These are phyloP conservation scores for Blastobotrys ciferrii DNA, from an alignment of 1,139 yeast genomes.

Conservation along the genomic window DNA sequence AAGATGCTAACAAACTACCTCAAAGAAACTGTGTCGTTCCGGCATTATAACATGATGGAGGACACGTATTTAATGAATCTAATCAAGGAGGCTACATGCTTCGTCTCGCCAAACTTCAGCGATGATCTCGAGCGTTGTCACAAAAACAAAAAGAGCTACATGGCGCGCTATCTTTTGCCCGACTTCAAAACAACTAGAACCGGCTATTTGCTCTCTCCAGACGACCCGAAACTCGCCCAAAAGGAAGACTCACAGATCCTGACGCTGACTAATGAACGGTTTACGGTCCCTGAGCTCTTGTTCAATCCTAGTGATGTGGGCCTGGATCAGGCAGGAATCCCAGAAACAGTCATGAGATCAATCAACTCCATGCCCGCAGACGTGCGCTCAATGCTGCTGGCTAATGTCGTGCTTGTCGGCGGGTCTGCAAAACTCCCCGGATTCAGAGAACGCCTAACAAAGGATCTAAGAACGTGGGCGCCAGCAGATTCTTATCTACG, in stretches of 20 bases:
- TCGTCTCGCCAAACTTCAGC: constrained; percentile 65
- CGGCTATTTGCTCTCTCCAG: constrained; percentile 55
- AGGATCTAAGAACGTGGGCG: constrained; percentile 36
- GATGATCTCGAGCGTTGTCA: constrained; percentile 46
- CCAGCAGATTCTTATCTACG: constrained; percentile 44
- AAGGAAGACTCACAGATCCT: constrained; percentile 52
- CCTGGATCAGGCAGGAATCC: constrained; percentile 65
- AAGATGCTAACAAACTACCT: constrained; percentile 76
- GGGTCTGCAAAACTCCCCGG: constrained; percentile 76
- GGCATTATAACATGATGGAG: constrained; percentile 92
- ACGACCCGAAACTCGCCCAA: constrained; percentile 23
- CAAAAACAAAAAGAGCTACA: constrained; percentile 28
- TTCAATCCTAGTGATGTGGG: constrained; percentile 87
- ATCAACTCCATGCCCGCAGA: constrained; percentile 71
- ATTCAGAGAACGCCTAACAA: constrained; percentile 53
- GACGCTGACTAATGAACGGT: constrained; percentile 75
- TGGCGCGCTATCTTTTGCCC: constrained; percentile 75
- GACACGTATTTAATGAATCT: constrained; percentile 83
- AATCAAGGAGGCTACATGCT: constrained; percentile 79
- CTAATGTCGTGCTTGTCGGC: constrained; percentile 79
- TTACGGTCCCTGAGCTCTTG: constrained; percentile 79
- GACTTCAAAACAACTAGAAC: constrained; percentile 70
- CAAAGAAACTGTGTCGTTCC: constrained; percentile 79
- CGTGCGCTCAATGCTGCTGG: constrained; percentile 70
- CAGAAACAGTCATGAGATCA: constrained; percentile 71